Evolutionary conservation across 805 yeast genomes (phyloP).

Genomic region (Kodamaea fukazawae): DNA sequence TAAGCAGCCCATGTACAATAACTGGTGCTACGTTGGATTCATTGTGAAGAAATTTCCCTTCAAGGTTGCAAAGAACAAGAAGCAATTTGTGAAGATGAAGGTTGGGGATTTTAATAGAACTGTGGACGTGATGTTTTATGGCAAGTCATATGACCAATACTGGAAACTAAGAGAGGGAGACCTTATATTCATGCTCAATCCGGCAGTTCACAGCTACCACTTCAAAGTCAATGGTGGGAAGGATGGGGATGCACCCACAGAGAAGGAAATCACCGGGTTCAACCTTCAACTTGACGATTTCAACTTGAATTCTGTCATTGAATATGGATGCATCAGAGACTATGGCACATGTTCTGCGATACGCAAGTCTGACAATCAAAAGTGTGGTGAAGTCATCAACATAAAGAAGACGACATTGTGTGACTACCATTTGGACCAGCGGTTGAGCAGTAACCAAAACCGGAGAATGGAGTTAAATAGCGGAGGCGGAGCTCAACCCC

Average conservation of each 20-base stretch:
- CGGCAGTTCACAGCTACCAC: constrained; percentile 45
- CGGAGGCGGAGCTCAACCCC: constrained; percentile 56
- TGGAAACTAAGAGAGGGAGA: constrained; percentile 78
- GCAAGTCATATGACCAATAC: constrained; percentile 62
- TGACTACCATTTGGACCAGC: constrained; percentile 65
- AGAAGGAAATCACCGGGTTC: constrained; percentile 34
- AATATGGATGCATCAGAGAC: constrained; percentile 68
- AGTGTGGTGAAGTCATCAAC: constrained; percentile 64
- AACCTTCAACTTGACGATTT: constrained; percentile 53
- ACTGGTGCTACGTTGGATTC: constrained; percentile 80
- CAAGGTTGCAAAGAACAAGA: constrained; percentile 38
- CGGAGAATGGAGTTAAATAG: constrained; percentile 76
- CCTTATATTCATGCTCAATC: constrained; percentile 71
- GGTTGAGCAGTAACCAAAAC: constrained; percentile 50
- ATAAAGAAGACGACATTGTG: constrained; percentile 54
- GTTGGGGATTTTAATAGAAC: constrained; percentile 67
- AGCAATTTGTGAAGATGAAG: constrained; percentile 57
- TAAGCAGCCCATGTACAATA: constrained; percentile 63
- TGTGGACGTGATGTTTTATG: constrained; percentile 62
- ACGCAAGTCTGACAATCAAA: constrained; percentile 42
- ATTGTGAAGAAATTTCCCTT: constrained; percentile 57
- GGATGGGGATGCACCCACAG: constrained; percentile 19
- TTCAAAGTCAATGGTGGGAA: constrained; percentile 19
- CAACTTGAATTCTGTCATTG: constrained; percentile 51
- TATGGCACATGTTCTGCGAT: constrained; percentile 63